Percentiles rank a stretch among this genome's conserved stretches.
These are phyloP conservation scores for Gaertneriomyces sp. DNA, from an alignment of 192 early-diverging fungal genomes.

Conservation along the genomic window DNA sequence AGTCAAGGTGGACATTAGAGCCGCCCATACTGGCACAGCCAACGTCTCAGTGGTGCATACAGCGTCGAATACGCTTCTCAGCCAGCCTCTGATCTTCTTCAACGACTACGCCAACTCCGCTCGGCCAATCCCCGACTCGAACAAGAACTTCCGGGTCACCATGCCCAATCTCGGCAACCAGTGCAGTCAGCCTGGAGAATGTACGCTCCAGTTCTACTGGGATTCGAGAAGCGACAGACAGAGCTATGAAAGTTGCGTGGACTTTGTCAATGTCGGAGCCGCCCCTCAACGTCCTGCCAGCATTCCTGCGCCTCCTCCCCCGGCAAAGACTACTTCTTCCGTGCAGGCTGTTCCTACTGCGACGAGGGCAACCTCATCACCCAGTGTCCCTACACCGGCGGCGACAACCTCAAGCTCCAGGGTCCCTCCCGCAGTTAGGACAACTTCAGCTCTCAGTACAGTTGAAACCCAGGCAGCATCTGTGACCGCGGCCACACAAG, in stretches of 20 bases:
- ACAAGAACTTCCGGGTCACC: slow-evolving; percentile 9
- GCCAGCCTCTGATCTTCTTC: slow-evolving; percentile 6
- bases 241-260: slow-evolving; percentile 11
- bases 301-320: too few species aligned
- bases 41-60: slow-evolving; percentile 12
- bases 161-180: slow-evolving; percentile 9
- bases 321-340: too few species aligned
- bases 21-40: slow-evolving; percentile 10
- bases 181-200: neutral
- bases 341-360: too few species aligned
- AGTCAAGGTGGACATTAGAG: slow-evolving; percentile 11
- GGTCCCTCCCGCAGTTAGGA: too few species aligned
- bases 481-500: too few species aligned
- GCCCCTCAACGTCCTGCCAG: too few species aligned
- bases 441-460: too few species aligned
- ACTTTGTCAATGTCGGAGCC: slow-evolving; percentile 3
- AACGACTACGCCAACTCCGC: neutral
- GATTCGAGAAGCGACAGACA: slow-evolving; percentile 1
- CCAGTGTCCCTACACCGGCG: too few species aligned
- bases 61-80: slow-evolving; percentile 5
- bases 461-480: too few species aligned
- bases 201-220: slow-evolving; percentile 18
- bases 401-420: too few species aligned
- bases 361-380: too few species aligned
- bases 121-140: neutral